Evolutionary conservation across 2,329 filamentous ascomycete genomes (phyloP), one percentile per base, ranked within the genome.

Genomic region (Ophiostoma triangulosporum): DNA sequence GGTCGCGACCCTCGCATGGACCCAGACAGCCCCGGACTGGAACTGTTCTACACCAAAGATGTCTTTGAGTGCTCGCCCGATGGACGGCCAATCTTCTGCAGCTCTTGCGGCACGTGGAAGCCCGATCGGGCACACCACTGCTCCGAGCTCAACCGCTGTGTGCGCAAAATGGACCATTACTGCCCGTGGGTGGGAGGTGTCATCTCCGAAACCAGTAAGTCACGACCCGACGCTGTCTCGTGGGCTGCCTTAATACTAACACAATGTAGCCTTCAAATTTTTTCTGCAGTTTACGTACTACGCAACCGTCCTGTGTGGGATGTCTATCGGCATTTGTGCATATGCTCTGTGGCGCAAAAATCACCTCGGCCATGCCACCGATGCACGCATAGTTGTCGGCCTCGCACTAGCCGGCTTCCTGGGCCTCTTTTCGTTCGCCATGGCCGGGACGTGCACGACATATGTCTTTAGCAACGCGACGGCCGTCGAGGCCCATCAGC

Each of bases 171-270:
- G 85, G 91, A 97, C 58, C 91, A 97, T 64, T 93, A 90, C 62
- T 98, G 93, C 63, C 93, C 91, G 0, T 97, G 85, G 86, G 90
- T 95, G n/a, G 91, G 91, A 4, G 93, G 91, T 22, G 86, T 95
- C 59, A 83, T 98, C 9, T 85, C 82, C 0, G 90, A 96, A 65
- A 89, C 81, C 1, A 81, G 77, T 80, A 62, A 64, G 77, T 66
- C 1, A 12, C 11, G 26, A 6, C 8, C 2, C 7, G 38, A n/a
- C 22, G 15, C 1, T 20, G 14, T 26, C 48, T 56, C 27, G n/a
- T n/a, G n/a, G n/a, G n/a, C n/a, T n/a, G n/a, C n/a, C n/a, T n/a
- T n/a, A n/a, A n/a, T n/a, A n/a, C n/a, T n/a, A n/a, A n/a, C n/a
- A 8, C n/a, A 7, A 3, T 6, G 3, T 54, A 80, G 77, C 84